phyloP scores from a whole-genome alignment of 495 filamentous ascomycete species.

The Penicillium argentinense region DNA sequence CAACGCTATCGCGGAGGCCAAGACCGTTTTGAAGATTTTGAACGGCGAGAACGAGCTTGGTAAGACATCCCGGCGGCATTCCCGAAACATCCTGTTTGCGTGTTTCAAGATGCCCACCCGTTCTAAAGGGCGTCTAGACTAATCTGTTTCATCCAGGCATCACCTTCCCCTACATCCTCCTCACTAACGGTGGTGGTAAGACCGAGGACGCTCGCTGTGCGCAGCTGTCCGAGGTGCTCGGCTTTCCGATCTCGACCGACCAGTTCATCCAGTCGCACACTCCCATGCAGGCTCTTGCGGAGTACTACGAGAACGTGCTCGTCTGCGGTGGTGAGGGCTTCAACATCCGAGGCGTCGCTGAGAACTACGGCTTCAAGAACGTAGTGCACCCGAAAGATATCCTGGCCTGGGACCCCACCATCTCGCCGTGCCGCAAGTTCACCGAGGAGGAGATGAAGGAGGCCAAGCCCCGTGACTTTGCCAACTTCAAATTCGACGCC shows the following conservation, averaged over 20 bases:
- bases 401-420: slow-evolving; percentile 77
- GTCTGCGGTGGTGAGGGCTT: slow-evolving; percentile 87
- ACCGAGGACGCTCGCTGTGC: slow-evolving; percentile 79
- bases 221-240: slow-evolving; percentile 73
- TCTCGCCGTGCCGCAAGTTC: slow-evolving; percentile 78
- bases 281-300: slow-evolving; percentile 85
- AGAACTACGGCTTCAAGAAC: slow-evolving; percentile 86
- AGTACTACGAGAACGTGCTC: slow-evolving; percentile 80
- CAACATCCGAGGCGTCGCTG: slow-evolving; percentile 80
- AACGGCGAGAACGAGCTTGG: slow-evolving; percentile 83
- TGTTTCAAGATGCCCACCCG: no score
- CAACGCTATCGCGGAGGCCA: slow-evolving; percentile 73
- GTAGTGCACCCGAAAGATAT: slow-evolving; percentile 89
- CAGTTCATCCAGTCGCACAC: slow-evolving; percentile 96
- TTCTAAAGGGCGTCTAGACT: no score
- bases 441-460: slow-evolving; percentile 64
- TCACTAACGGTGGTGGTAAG: slow-evolving; percentile 93
- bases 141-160: slow-evolving; percentile 55
- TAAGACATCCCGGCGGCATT: no score
- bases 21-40: slow-evolving; percentile 76
- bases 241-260: slow-evolving; percentile 69
- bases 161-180: slow-evolving; percentile 86
- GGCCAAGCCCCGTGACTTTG: slow-evolving; percentile 66
- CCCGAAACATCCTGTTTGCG: no score
- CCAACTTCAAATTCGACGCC: slow-evolving; percentile 73